Percentiles rank a stretch among this genome's conserved stretches.
phyloP scores from a whole-genome alignment of 139 green algal genomes.

The Chlamydomonas sphaeroides region DNA sequence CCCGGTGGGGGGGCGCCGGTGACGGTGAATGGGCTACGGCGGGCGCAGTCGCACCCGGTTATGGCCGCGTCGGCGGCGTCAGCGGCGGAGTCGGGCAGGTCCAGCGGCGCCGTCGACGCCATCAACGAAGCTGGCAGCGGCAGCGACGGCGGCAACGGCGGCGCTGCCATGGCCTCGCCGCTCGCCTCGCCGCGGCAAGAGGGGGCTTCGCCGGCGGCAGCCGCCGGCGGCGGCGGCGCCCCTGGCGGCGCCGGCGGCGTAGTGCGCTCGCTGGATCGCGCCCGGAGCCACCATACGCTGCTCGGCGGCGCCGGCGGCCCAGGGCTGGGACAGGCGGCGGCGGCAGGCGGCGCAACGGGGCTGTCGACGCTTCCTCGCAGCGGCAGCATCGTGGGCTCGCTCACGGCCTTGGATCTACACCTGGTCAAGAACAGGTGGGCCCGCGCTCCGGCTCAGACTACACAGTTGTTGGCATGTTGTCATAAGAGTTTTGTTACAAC shows the following conservation, averaged over 20 bases:
- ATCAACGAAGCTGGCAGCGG: neutral
- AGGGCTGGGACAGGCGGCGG: neutral
- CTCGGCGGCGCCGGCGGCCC: neutral
- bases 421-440: slow-evolving; percentile 15
- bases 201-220: neutral
- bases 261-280: neutral
- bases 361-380: neutral
- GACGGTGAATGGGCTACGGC: neutral
- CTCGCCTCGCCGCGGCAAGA: neutral
- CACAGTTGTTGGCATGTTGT: too few relatives aligned
- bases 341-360: too few relatives aligned
- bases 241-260: too few relatives aligned
- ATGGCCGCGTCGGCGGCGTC: neutral
- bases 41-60: neutral
- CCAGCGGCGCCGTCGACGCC: too few relatives aligned
- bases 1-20: neutral
- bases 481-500: too few relatives aligned
- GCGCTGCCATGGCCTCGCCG: too few relatives aligned
- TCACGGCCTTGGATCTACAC: slow-evolving; percentile 4
- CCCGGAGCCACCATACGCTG: neutral
- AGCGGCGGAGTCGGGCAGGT: too few relatives aligned
- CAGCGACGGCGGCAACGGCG: neutral
- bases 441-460: too few relatives aligned
- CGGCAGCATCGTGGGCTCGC: neutral
- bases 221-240: neutral